These are phyloP conservation scores for Colletotrichum eremochloae DNA, from an alignment of 2,329 filamentous ascomycete species.

Conservation along the genomic window DNA sequence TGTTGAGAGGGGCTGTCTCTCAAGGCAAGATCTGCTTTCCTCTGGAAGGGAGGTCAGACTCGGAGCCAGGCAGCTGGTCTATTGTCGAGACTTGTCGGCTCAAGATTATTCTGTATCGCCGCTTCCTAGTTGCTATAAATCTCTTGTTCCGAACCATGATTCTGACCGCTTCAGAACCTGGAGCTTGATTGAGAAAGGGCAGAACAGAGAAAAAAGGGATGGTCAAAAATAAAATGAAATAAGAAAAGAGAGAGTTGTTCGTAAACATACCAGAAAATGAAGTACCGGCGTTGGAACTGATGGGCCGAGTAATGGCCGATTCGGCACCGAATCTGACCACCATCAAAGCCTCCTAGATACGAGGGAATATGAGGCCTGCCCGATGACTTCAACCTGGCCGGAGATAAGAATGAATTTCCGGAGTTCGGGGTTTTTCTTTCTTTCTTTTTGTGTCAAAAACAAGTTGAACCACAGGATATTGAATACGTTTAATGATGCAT, in stretches of 20 bases:
- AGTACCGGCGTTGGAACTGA: background rate
- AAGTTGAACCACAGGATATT: background rate
- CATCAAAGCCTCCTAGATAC: background rate
- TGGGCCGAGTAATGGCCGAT: background rate
- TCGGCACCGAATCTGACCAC: background rate
- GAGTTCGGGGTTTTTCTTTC: background rate
- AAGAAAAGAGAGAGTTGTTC: background rate
- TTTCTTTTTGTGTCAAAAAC: background rate
- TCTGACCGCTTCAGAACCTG: background rate
- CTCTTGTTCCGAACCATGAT: background rate
- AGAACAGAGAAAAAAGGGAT: background rate
- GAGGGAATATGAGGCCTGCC: background rate
- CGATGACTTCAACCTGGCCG: background rate
- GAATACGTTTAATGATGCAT: background rate
- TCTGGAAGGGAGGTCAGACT: background rate
- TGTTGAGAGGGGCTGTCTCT: background rate
- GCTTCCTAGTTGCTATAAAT: background rate
- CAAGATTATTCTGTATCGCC: too few species aligned
- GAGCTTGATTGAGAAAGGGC: background rate
- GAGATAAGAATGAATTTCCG: conserved; percentile 6
- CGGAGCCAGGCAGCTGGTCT: background rate
- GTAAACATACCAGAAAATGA: too few species aligned
- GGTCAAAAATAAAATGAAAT: too few species aligned
- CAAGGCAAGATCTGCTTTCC: background rate
- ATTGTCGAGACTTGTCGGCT: background rate